These are phyloP conservation scores for Pyrenophora teres DNA, from an alignment of 2,329 filamentous ascomycete species.

Conservation along the genomic window DNA sequence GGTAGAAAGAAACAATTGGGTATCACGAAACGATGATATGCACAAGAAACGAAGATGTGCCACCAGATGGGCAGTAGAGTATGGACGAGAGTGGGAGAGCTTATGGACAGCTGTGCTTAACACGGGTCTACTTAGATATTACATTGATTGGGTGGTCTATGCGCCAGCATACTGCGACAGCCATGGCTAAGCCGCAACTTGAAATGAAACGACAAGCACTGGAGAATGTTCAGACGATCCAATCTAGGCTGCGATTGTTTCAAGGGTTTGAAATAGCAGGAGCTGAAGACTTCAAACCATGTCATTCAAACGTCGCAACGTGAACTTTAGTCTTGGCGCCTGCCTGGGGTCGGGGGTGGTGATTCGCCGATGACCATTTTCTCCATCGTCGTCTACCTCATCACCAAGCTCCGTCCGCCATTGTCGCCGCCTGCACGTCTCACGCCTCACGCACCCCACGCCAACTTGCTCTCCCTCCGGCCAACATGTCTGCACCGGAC, in stretches of 20 bases:
- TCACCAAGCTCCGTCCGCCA: conserved; percentile 27
- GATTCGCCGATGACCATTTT: conserved; percentile 36
- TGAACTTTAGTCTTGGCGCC: conserved; percentile 24
- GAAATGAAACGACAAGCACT: conserved; percentile 12
- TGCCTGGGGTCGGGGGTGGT: conserved; percentile 26
- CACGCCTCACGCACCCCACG: conserved; percentile 43
- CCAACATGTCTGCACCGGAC: conserved; percentile 52
- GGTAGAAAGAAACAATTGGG: conserved; percentile 27
- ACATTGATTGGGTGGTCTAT: conserved; percentile 39
- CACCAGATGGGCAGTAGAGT: conserved; percentile 27
- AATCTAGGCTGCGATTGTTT: not conserved
- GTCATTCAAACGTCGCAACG: conserved; percentile 12
- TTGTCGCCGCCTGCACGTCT: conserved; percentile 32
- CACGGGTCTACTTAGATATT: conserved; percentile 23
- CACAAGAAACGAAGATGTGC: conserved; percentile 21
- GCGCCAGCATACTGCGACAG: conserved; percentile 27
- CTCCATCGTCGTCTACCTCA: conserved; percentile 37
- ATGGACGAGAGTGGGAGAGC: conserved; percentile 22
- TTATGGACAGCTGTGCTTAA: conserved; percentile 47
- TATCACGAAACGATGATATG: conserved; percentile 30
- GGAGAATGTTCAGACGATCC: not conserved
- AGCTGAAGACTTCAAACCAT: not conserved
- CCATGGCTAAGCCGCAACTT: conserved; percentile 17
- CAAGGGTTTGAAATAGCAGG: not conserved
- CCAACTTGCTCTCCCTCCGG: conserved; percentile 22